Evolutionary conservation across 1,139 yeast genomes (phyloP).

Genomic region (Diutina sp.): DNA sequence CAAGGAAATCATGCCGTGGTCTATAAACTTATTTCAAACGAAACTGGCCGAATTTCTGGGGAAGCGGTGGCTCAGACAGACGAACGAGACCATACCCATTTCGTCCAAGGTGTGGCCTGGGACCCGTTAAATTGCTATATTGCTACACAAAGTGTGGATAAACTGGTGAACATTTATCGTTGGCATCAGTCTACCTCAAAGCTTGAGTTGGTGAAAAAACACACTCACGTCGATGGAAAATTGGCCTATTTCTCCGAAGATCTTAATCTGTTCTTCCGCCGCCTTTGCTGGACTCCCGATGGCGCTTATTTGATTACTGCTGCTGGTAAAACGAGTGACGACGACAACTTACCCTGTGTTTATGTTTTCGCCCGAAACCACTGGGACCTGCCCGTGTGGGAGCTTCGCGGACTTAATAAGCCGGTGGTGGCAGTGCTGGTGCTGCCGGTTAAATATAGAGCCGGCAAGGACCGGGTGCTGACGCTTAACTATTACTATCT

Average conservation of each 20-base stretch:
- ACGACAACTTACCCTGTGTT: background rate
- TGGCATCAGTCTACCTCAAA: background rate
- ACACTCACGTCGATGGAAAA: slow-evolving; percentile 5
- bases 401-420: slow-evolving; percentile 64
- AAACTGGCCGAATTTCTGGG: slow-evolving; percentile 18
- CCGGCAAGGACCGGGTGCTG: slow-evolving; percentile 18
- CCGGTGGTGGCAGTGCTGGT: slow-evolving; percentile 80
- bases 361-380: background rate
- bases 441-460: slow-evolving; percentile 49
- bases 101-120: slow-evolving; percentile 94
- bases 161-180: slow-evolving; percentile 56
- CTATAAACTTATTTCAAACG: slow-evolving; percentile 32
- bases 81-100: slow-evolving; percentile 55
- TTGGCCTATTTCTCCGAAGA: slow-evolving; percentile 68
- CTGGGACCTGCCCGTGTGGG: slow-evolving; percentile 52
- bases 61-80: slow-evolving; percentile 47
- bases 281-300: slow-evolving; percentile 81
- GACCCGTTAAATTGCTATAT: slow-evolving; percentile 71
- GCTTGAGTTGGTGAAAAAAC: background rate
- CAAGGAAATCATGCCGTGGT: slow-evolving; percentile 80
- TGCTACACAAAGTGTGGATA: slow-evolving; percentile 85
- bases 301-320: slow-evolving; percentile 76
- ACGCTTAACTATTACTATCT: slow-evolving; percentile 64
- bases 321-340: background rate
- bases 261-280: slow-evolving; percentile 76